Base-by-base conservation (phyloP, 2,329 filamentous ascomycete species). In the Diaporthe destruens region DNA sequence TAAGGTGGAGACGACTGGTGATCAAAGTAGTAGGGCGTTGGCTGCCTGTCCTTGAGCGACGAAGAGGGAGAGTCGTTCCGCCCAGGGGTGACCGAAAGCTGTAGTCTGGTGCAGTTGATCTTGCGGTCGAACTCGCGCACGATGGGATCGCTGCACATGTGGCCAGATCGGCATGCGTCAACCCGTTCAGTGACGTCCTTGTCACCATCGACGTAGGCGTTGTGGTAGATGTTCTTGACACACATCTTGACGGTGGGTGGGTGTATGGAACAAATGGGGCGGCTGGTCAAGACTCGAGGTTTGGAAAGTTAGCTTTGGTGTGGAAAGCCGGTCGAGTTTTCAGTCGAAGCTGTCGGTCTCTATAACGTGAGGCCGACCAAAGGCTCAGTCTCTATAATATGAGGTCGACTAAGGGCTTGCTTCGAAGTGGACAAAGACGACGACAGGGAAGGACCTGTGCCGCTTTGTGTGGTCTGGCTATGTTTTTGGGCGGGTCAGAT, bases 161-260 rank as follows among this genome's bases (percentile, higher is more conserved):
- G 75, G 69, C 79, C 80, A 20, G 78, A 76, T 9, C 74, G 70
- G 76, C 80, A 82, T 34, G 76, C 67, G 54, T 81, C 77, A 9
- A 76, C 69, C 73, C 78, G 78, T 75, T 81, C 80, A 34, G 79
- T 79, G 66, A 81, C 74, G 71, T 80, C 78, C 69, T 76, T 72
- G 18, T 72, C 67, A 54, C 78, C 79, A 74, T 81, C 80, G 72
- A 75, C 59, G 75, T 81, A 81, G 71, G 75, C 77, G 77, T 81
- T 80, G 78, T 79, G 77, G 77, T 76, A 81, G 71, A 81, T 76
- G 61, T 77, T 78, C 74, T 78, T 79, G 77, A 78, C 75, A 55
- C 80, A 82, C 80, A 82, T 82, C 20, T 75, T 79, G 77, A 49
- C 74, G 75, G 74, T 73, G 34, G 18, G 39, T 42, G 39, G 54